A percentile compares a stretch with the other conserved stretches of the same genome.
Evolutionary conservation across 345 rosid genomes (phyloP).

Genomic region (Raphanus sativus): DNA sequence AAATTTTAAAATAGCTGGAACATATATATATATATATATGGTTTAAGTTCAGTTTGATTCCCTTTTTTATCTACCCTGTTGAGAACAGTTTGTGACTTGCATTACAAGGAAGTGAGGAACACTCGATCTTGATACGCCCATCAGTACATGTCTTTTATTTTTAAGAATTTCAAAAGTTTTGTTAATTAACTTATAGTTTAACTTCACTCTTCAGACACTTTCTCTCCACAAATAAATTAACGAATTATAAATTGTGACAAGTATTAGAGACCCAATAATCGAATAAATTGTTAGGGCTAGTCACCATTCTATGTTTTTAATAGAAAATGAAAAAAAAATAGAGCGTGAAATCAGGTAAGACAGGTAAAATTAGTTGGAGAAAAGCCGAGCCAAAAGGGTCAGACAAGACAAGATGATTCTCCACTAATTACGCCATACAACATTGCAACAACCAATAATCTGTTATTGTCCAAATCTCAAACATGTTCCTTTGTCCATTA

Average conservation of each 20-base stretch:
- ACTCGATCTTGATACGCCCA: too few species aligned
- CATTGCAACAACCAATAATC: conserved; percentile 17
- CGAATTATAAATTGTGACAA: neutral
- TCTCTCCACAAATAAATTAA: neutral
- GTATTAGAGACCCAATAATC: neutral
- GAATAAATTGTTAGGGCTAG: neutral
- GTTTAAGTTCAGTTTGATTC: too few species aligned
- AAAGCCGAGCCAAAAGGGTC: conserved; percentile 6
- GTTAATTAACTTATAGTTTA: too few species aligned
- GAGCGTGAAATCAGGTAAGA: conserved; percentile 35
- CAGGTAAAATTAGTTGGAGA: neutral
- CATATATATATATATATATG: too few species aligned
- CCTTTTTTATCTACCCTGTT: too few species aligned
- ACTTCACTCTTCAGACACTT: too few species aligned
- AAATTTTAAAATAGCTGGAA: too few species aligned
- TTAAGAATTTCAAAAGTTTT: too few species aligned
- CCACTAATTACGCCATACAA: conserved; percentile 37
- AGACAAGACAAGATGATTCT: neutral
- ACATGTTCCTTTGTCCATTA: conserved; percentile 4
- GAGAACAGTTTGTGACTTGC: too few species aligned
- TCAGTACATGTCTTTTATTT: too few species aligned
- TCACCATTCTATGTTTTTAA: neutral
- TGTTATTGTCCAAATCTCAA: conserved; percentile 16
- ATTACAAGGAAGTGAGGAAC: too few species aligned
- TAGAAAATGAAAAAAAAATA: conserved; percentile 1